Evolutionary conservation across 345 rosid species (phyloP).

Genomic region (Pugionium cornutum): DNA sequence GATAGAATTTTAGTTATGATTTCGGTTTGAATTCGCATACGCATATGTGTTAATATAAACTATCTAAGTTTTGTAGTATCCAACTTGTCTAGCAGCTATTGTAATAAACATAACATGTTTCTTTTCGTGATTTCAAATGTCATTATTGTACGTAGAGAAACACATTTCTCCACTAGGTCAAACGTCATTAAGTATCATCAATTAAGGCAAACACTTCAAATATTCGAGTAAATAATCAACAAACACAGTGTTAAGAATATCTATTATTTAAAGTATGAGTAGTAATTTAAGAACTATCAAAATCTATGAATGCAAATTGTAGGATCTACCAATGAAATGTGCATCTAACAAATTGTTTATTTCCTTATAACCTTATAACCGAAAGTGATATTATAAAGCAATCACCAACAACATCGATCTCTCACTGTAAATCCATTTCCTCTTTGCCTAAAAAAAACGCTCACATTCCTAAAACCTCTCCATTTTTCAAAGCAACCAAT

Average conservation of each 20-base stretch:
- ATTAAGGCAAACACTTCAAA: not conserved
- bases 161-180: slow-evolving; percentile 30
- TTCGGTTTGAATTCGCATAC: no score
- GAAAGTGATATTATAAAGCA: slow-evolving; percentile 17
- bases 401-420: not conserved
- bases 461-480: slow-evolving; percentile 33
- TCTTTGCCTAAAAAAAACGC: slow-evolving; percentile 29
- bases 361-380: slow-evolving; percentile 1
- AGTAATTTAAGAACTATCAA: not conserved
- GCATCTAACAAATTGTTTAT: not conserved
- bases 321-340: slow-evolving; percentile 16
- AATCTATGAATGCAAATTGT: slow-evolving; percentile 2
- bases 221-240: not conserved
- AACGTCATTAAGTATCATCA: slow-evolving; percentile 21
- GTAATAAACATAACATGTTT: slow-evolving; percentile 4
- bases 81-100: slow-evolving; percentile 15
- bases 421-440: slow-evolving; percentile 28
- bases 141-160: slow-evolving; percentile 19
- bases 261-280: not conserved
- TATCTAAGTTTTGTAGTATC: not conserved
- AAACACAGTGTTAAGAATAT: not conserved
- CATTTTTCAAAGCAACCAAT: slow-evolving; percentile 13
- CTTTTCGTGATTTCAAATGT: slow-evolving; percentile 30
- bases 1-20: no score
- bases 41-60: not conserved